Evolutionary conservation across 495 filamentous ascomycete species (phyloP).

Genomic region (Neurospora tetraspora): DNA sequence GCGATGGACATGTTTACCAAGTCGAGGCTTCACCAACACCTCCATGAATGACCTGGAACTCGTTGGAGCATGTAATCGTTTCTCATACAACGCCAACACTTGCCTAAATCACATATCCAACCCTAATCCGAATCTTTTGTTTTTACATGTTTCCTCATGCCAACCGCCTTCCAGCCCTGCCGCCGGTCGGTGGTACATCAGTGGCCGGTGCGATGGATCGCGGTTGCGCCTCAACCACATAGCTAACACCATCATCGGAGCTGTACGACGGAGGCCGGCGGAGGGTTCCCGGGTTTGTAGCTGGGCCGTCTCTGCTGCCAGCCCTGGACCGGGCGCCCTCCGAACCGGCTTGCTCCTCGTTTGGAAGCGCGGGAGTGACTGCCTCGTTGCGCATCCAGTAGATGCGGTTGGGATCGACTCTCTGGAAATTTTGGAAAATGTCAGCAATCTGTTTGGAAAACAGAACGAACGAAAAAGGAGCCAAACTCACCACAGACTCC

Average conservation of each 20-base stretch:
- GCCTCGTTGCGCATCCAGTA: slow-evolving; percentile 61
- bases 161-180: slow-evolving; percentile 14
- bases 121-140: background rate
- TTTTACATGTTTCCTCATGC: background rate
- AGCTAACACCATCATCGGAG: slow-evolving; percentile 61
- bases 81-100: background rate
- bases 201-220: slow-evolving; percentile 37
- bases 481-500: slow-evolving; percentile 63
- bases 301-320: slow-evolving; percentile 6
- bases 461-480: background rate
- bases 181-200: slow-evolving; percentile 32
- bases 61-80: background rate
- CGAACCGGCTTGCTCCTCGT: background rate
- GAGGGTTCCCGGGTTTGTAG: slow-evolving; percentile 1
- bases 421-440: slow-evolving; percentile 25
- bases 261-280: slow-evolving; percentile 59
- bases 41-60: too few species aligned
- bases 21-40: background rate
- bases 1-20: background rate
- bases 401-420: slow-evolving; percentile 69
- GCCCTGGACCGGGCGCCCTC: background rate
- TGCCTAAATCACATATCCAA: background rate
- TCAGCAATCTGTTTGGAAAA: background rate
- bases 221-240: slow-evolving; percentile 53
- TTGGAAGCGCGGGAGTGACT: slow-evolving; percentile 2